Evolutionary conservation across 805 yeast genomes (phyloP), one percentile per base, ranked within the genome.

Genomic region (Tetrapisispora namnaoensis): DNA sequence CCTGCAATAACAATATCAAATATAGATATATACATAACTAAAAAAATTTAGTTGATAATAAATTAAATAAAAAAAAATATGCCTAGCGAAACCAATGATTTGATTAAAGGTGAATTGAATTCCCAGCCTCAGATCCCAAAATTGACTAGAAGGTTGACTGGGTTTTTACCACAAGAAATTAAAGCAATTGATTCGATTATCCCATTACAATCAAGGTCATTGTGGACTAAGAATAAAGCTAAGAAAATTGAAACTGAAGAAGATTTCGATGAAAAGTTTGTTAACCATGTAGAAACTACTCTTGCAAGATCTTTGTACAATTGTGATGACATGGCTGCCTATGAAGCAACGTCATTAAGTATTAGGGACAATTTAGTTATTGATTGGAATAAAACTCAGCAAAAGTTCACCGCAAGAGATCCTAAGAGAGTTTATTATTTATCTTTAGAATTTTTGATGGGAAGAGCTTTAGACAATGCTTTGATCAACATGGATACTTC

Each of bases 301-400:
- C 72, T 89, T 63, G 97, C 95, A n/a, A 77, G 97, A 59, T 86
- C 91, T 34, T 71, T 89, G 72, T 87, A 85, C 76, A 90, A 90
- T 61, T 87, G 96, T 70, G 97, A 90, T 66, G 82, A 83, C 51
- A 72, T 89, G 62, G 96, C 95, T 38, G 96, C 96, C 22, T 89
- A 90, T 64, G 95, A 86, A 63, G 95, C 96, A 0, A 79, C 95
- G 37, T 83, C 95, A 5, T 74, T 74, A 60, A 74, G 93, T 22
- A 75, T 89, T 51, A 74, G 95, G 54, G 96, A 90, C 66, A 80
- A 82, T 46, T 71, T 89, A 61, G 75, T 87, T 56, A 74, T 87
- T 43, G 87, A 86, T 58, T 89, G 96, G 97, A 89, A 90, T 65
- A 81, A 83, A 66, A 89, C 97, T 37, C 96, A 89, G 69, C 96